Conservation (phyloP, 2,329 filamentous ascomycete genomes). For the Pseudocercospora cruenta region DNA sequence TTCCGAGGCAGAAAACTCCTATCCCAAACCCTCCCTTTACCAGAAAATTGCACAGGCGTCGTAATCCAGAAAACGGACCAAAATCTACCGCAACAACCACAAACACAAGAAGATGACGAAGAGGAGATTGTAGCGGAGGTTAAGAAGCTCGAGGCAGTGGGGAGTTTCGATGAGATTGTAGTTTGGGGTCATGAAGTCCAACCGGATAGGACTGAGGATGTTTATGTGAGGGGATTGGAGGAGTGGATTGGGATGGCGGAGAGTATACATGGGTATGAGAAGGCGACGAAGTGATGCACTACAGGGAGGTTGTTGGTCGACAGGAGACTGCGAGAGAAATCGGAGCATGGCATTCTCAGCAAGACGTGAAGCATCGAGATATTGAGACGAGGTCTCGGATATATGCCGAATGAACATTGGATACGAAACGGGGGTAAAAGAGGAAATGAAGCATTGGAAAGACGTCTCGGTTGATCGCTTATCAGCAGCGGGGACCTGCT, state of each 20-base stretch:
- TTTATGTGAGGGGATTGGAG: conserved; percentile 72
- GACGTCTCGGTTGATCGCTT: not conserved
- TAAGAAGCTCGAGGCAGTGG: conserved; percentile 63
- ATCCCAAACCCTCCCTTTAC: conserved; percentile 68
- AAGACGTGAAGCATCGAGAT: not conserved
- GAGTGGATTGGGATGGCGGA: conserved; percentile 81
- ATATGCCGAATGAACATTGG: not conserved
- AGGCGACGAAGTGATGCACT: not conserved
- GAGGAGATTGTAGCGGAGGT: conserved; percentile 44
- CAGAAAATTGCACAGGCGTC: conserved; percentile 65
- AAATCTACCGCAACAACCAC: not conserved
- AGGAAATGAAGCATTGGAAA: not conserved
- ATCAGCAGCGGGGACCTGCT: not conserved
- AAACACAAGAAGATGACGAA: conserved; percentile 43
- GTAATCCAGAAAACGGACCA: conserved; percentile 34
- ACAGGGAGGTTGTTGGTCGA: not conserved
- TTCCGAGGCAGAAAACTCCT: conserved; percentile 80
- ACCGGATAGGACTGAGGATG: conserved; percentile 66
- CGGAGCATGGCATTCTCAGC: not conserved
- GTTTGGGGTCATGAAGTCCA: conserved; percentile 82
- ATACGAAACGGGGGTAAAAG: not conserved
- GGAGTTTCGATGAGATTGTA: conserved; percentile 72
- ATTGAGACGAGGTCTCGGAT: no score
- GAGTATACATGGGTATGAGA: conserved; percentile 50
- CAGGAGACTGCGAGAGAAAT: not conserved